Conservation (phyloP, 1,284 basidiomycete genomes). For the Bondarzewia mesenterica region DNA sequence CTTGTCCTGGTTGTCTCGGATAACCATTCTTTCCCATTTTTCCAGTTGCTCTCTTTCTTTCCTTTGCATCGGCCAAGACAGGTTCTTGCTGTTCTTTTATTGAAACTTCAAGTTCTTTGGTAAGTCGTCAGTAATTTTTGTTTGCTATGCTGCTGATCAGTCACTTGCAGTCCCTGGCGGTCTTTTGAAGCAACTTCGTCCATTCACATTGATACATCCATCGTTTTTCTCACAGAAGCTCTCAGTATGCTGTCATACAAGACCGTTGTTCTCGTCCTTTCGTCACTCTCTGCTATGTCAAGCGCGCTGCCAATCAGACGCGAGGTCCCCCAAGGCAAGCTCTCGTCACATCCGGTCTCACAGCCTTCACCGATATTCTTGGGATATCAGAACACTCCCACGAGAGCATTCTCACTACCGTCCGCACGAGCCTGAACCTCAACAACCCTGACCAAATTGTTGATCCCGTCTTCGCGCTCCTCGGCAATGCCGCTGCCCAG, state of each 20-base stretch:
- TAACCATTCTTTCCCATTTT: no score
- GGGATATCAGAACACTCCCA: constrained; percentile 53
- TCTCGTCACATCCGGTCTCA: background rate
- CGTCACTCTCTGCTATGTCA: constrained; percentile 27
- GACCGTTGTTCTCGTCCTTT: constrained; percentile 30
- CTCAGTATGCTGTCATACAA: constrained; percentile 36
- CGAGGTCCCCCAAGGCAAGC: constrained; percentile 59
- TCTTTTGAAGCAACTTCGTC: constrained; percentile 13
- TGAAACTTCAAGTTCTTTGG: constrained; percentile 18
- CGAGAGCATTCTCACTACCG: constrained; percentile 44
- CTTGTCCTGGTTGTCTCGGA: background rate
- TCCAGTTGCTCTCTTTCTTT: background rate
- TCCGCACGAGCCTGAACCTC: constrained; percentile 35
- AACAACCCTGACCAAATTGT: constrained; percentile 56
- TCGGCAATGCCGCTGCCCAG: constrained; percentile 56
- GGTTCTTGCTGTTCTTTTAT: constrained; percentile 36
- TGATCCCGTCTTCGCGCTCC: constrained; percentile 62
- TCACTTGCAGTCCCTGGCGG: constrained; percentile 2
- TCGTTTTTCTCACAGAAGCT: constrained; percentile 1
- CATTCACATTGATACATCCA: constrained; percentile 13
- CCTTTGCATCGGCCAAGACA: constrained; percentile 37
- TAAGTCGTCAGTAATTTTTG: constrained; percentile 5
- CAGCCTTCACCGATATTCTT: background rate
- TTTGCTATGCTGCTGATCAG: background rate
- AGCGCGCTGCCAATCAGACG: constrained; percentile 37